Evolutionary conservation across 1,284 basidiomycete species (phyloP).

Genomic region (Ustilago vetiveriae): DNA sequence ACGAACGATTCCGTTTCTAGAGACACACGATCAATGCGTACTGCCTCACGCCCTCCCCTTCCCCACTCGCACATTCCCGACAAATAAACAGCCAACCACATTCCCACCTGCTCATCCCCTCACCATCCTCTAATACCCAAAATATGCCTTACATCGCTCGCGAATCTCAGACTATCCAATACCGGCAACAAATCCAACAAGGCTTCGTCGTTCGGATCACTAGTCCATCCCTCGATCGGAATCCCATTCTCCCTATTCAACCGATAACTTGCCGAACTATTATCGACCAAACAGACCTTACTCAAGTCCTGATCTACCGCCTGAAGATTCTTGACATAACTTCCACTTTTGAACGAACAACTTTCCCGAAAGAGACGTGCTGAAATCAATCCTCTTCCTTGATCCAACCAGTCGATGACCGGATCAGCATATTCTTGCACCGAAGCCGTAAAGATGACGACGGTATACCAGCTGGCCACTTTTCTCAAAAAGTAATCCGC

Average conservation of each 20-base stretch:
- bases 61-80: too few species aligned
- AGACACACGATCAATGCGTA: too few species aligned
- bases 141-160: conserved; percentile 90
- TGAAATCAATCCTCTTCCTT: conserved; percentile 82
- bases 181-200: conserved; percentile 93
- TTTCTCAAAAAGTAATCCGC: conserved; percentile 71
- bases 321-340: conserved; percentile 91
- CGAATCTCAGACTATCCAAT: conserved; percentile 93
- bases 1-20: too few species aligned
- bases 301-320: conserved; percentile 88
- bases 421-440: conserved; percentile 99
- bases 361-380: conserved; percentile 93
- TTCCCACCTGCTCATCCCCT: too few species aligned
- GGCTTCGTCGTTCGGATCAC: conserved; percentile 95
- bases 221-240: conserved; percentile 98
- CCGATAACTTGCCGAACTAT: conserved; percentile 91
- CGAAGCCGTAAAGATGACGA: conserved; percentile 97
- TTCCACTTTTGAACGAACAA: conserved; percentile 90
- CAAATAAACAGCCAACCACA: too few species aligned
- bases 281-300: conserved; percentile 92
- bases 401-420: conserved; percentile 99
- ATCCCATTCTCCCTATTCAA: conserved; percentile 97
- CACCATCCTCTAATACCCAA: conserved; percentile 75
- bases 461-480: conserved; percentile 96
- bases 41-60: too few species aligned